Base-by-base conservation (phyloP, 305 asterid genomes). In the Fraxinus platypoda region DNA sequence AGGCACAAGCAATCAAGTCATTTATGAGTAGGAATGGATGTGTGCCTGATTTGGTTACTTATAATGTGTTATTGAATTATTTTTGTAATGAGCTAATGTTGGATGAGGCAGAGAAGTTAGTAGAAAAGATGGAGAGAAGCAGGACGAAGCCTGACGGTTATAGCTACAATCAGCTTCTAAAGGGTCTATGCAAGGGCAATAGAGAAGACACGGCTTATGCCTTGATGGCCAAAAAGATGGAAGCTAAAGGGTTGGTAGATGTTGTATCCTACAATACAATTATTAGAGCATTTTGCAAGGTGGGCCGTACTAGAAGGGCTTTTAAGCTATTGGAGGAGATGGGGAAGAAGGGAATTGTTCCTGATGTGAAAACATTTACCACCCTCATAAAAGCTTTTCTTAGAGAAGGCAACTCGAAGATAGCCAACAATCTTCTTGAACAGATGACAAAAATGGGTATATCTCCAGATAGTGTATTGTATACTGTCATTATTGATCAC, bases 191-290 rank as follows among this genome's bases (percentile, higher is more conserved):
- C 91, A 90, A 85, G 86, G 92, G 93, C 17, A 92, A 88, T 81
- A 93, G 91, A 85, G 85, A 91, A 49, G 98, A 91, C 54, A 88
- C 89, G 88, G 99, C 98, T 15, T 90, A 90, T 83, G 83, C 62
- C 83, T 68, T 94, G 86, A 80, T 95, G 87, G 85, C 85, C 28
- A 83, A 84, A 81, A 92, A 89, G 91, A 94, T 95, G 97, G 97
- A 83, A 83, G 87, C 84, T 64, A 89, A 91, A 84, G 95, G 97
- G 52, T 83, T 89, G 82, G 92, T 90, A 5, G 94, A 95, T 85
- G 95, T 92, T 86, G 97, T 94, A 66, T 92, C 98, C 13, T 95
- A 94, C 80, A 94, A 95, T 90, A 95, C 98, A 4, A 89, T 93
- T 81, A 90, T 95, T 75, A 86, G 78, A 76, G 90, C 95, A 41